These are phyloP conservation scores for Haplosporangium gracile DNA, from an alignment of 192 early-diverging fungal genomes.

Conservation along the genomic window DNA sequence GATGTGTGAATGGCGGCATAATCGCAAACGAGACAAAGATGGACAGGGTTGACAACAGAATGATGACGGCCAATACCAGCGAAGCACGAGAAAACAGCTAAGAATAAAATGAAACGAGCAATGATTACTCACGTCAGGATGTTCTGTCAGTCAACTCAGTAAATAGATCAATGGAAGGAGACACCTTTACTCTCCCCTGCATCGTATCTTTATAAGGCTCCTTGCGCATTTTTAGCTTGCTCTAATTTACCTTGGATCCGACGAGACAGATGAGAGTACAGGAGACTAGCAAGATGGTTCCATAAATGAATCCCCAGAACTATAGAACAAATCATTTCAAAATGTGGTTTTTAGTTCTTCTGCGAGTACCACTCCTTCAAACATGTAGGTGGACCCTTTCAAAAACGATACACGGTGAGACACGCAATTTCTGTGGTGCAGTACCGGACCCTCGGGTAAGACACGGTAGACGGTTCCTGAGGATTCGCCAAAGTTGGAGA, in stretches of 20 bases:
- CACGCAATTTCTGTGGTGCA: neutral
- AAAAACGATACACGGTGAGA: neutral
- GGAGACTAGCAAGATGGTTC: constrained; percentile 63
- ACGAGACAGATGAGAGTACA: constrained; percentile 70
- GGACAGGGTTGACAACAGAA: constrained; percentile 67
- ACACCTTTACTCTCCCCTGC: neutral
- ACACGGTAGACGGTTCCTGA: constrained; percentile 62
- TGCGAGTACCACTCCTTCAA: neutral
- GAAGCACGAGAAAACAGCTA: constrained; percentile 71
- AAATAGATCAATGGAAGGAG: neutral
- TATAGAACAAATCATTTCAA: neutral
- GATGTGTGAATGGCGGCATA: constrained; percentile 63
- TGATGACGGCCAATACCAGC: constrained; percentile 65
- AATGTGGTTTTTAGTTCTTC: neutral
- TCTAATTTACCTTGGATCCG: constrained; percentile 64
- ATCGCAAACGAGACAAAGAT: constrained; percentile 73
- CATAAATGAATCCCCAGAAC: constrained; percentile 69
- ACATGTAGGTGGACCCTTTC: neutral
- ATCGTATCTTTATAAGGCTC: neutral
- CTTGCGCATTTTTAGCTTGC: neutral
- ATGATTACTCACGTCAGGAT: neutral
- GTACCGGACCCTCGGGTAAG: constrained; percentile 67
- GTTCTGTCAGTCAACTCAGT: neutral
- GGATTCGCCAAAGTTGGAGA: constrained; percentile 71
- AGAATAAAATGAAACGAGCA: neutral